Conservation (phyloP, 2,329 filamentous ascomycete genomes). For the Colletotrichum neosansevieriae region DNA sequence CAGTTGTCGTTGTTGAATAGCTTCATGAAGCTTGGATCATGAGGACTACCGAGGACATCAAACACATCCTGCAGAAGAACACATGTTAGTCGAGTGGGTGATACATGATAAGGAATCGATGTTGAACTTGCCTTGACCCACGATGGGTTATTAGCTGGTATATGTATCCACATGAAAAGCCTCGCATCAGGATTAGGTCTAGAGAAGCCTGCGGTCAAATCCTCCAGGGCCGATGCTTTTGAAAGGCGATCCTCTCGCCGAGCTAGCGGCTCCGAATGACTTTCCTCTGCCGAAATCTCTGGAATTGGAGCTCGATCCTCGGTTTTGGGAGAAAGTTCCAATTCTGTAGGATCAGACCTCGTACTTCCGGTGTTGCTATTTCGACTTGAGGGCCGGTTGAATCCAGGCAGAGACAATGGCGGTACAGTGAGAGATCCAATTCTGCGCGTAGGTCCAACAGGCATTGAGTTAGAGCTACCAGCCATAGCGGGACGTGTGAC, state of each 20-base stretch:
- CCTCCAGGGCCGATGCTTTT: slow-evolving; percentile 43
- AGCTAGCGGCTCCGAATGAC: slow-evolving; percentile 12
- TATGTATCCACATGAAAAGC: slow-evolving; percentile 70
- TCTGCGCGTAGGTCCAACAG: neutral
- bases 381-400: slow-evolving; percentile 47
- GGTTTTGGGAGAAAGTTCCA: slow-evolving; percentile 44
- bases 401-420: slow-evolving; percentile 45
- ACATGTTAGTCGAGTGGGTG: neutral
- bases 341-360: slow-evolving; percentile 49
- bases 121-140: slow-evolving; percentile 64
- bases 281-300: neutral
- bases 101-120: neutral
- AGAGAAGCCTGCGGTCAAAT: slow-evolving; percentile 55
- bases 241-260: slow-evolving; percentile 18
- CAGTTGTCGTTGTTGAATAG: slow-evolving; percentile 62
- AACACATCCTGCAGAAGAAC: slow-evolving; percentile 14
- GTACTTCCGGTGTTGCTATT: slow-evolving; percentile 45
- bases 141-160: slow-evolving; percentile 67
- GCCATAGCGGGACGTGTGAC: slow-evolving; percentile 48
- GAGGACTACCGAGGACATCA: neutral
- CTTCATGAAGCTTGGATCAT: slow-evolving; percentile 45
- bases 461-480: slow-evolving; percentile 36
- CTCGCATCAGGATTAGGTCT: slow-evolving; percentile 52
- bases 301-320: neutral
- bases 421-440: slow-evolving; percentile 51